Evolutionary conservation across 192 early-diverging fungal species (phyloP), one percentile per base, ranked within the genome.

Genomic region (Glomus cerebriforme): DNA sequence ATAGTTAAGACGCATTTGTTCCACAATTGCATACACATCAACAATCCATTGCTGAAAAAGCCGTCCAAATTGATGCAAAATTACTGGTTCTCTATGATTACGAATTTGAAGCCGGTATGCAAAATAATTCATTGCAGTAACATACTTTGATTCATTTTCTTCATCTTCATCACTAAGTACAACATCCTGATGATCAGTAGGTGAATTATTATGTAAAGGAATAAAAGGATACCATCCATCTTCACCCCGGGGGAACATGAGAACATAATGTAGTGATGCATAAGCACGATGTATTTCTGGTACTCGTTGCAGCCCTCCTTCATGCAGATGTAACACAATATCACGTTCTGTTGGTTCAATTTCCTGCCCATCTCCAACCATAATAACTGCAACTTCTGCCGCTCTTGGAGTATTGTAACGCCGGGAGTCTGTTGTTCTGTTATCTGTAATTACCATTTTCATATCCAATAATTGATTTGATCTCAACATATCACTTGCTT

Each of bases 11-110:
- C 78, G 35, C 15, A 58, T 43, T 19, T 65, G 63, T 45, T 79
- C 78, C 1, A 83, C 35, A 31, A 78, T 79, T 13, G 79, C 68
- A 73, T 81, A 81, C 49, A 76, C 73, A 63, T 83, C 81, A 2
- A 82, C 81, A 26, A 78, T 68, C 22, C 37, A 82, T 60, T 82
- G 75, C 7, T 79, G 81, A 22, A 32, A 37, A 24, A 83, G 82
- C 0, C 77, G 79, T 26, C 72, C 77, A 78, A 74, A 78, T 8
- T 37, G n/a, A 70, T 71, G 74, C 15, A 78, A 69, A 64, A 76
- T 80, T 34, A 75, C 24, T 49, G 19, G 39, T 32, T 71, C 69
- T 63, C 32, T 35, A 29, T 66, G 27, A 34, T 63, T 17, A n/a
- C 82, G 7, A 17, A 80, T 65, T 59, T 80, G 78, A 13, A 80